Percentiles rank a stretch among this genome's conserved stretches.
Conservation (phyloP, 192 early-diverging fungal genomes). For the Lunasporangiospora selenospora region DNA sequence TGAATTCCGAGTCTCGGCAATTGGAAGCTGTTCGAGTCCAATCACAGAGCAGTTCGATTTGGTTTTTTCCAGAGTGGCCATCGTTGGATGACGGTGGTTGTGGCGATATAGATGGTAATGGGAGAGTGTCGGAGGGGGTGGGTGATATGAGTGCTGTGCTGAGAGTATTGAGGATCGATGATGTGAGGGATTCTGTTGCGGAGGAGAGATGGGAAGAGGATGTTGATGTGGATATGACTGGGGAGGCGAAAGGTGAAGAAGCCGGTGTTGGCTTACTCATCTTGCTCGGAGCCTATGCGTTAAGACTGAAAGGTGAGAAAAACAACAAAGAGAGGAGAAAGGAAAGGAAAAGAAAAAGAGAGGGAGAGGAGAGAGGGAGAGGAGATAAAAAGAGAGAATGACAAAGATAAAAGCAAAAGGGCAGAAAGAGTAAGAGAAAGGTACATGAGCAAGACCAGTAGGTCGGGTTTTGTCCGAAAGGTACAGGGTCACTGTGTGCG, state of each 20-base stretch:
- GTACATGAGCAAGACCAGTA: no score
- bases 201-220: background rate
- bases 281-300: background rate
- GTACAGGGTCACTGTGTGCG: no score
- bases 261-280: conserved; percentile 22
- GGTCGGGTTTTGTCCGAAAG: no score
- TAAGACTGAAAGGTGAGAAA: background rate
- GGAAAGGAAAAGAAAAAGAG: background rate
- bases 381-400: background rate
- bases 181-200: conserved; percentile 15
- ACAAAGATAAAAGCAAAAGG: background rate
- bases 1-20: conserved; percentile 26
- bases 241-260: conserved; percentile 3
- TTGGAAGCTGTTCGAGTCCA: conserved; percentile 18
- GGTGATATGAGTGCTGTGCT: background rate
- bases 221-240: background rate
- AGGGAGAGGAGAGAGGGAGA: background rate
- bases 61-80: background rate
- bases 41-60: conserved; percentile 19
- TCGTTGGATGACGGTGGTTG: background rate
- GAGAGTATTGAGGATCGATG: conserved; percentile 7
- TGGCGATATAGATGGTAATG: background rate
- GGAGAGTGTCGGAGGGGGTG: background rate
- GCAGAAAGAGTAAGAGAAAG: background rate
- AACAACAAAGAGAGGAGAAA: background rate